Percentiles rank a stretch among this genome's conserved stretches.
These are phyloP conservation scores for Globisporangium lucens DNA, from an alignment of 352 stramenopile species.

Conservation along the genomic window DNA sequence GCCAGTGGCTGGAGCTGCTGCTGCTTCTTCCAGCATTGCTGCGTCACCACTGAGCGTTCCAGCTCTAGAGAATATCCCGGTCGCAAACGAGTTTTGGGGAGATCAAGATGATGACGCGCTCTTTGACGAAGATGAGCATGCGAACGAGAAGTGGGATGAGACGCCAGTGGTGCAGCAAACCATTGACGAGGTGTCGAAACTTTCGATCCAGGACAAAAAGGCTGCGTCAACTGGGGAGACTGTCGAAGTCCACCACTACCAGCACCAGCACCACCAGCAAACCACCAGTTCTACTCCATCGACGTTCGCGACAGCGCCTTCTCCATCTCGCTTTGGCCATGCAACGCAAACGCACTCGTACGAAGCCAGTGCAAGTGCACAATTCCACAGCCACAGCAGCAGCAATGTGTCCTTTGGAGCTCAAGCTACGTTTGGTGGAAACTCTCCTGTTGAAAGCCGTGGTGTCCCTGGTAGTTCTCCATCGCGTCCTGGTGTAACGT, in stretches of 20 bases:
- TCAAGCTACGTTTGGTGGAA: not conserved
- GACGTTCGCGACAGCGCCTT: not conserved
- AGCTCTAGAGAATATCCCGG: constrained; percentile 15
- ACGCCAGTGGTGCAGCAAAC: constrained; percentile 19
- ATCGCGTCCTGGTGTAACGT: constrained; percentile 1
- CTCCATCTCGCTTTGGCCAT: constrained; percentile 8
- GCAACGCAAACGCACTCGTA: not conserved
- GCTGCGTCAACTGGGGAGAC: constrained; percentile 4
- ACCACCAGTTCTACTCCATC: constrained; percentile 5
- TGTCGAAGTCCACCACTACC: not conserved
- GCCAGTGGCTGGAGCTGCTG: not conserved
- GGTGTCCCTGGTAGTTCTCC: not conserved
- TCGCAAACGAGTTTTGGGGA: constrained; percentile 61
- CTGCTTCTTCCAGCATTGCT: not conserved
- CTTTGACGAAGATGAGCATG: constrained; percentile 59
- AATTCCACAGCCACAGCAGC: constrained; percentile 5
- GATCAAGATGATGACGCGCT: constrained; percentile 53
- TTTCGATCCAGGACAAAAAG: constrained; percentile 25
- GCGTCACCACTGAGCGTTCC: not conserved
- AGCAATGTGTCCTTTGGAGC: constrained; percentile 2
- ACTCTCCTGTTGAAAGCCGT: not conserved
- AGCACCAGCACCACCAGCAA: not conserved
- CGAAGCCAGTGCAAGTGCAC: not conserved
- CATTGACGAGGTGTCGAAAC: constrained; percentile 10
- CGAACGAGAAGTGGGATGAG: constrained; percentile 35